Percentiles rank a stretch among this genome's conserved stretches.
These are phyloP conservation scores for Xylaria polymorpha DNA, from an alignment of 2,329 filamentous ascomycete species.

Conservation along the genomic window DNA sequence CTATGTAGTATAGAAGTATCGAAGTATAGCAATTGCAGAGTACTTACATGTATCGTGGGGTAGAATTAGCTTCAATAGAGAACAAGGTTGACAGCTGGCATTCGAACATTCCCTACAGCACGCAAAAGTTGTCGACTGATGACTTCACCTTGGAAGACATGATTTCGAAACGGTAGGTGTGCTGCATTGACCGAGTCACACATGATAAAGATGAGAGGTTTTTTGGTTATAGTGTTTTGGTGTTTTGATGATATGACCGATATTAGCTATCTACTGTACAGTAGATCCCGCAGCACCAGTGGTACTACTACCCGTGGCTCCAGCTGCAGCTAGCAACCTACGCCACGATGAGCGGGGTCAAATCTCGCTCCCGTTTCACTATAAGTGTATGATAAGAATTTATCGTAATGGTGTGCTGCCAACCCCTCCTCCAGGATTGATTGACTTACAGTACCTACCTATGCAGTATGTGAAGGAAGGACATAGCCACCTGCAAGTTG, in stretches of 20 bases:
- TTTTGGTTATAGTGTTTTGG: background rate
- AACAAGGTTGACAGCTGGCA: background rate
- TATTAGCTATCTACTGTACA: background rate
- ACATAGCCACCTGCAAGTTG: conserved; percentile 1
- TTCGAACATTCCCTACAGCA: background rate
- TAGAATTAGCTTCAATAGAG: background rate
- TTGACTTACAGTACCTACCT: too few relatives aligned
- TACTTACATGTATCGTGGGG: background rate
- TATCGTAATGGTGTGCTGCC: background rate
- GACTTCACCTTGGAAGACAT: background rate
- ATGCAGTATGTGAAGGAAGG: too few relatives aligned
- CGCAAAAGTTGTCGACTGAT: background rate
- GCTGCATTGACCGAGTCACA: background rate
- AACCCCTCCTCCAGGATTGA: background rate
- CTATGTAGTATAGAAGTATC: too few relatives aligned
- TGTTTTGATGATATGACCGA: conserved; percentile 9
- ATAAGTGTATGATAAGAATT: background rate
- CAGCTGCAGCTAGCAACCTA: background rate
- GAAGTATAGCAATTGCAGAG: background rate
- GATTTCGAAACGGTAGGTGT: background rate
- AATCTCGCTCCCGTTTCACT: conserved; percentile 9
- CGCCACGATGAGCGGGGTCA: conserved; percentile 1
- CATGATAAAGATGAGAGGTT: background rate
- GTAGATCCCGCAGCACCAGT: background rate
- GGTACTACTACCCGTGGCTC: conserved; percentile 5